Percentiles rank a stretch among this genome's conserved stretches.
Conservation (phyloP, 164 flowering plant species). For the Vitis vinifera region ASM3070453v1 NC_081808.1:932001-932500, state of each 20-base stretch:
- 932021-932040: neutral
- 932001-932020: conserved; percentile 24
- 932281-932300: no score
- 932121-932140: no score
- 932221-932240: conserved; percentile 21
- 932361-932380: no score
- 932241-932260: no score
- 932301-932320: no score
- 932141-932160: neutral
- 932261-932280: no score
- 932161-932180: neutral
- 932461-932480: no score
- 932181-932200: neutral
- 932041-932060: conserved; percentile 26
- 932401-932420: no score
- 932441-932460: no score
- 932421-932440: no score
- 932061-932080: conserved; percentile 28
- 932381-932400: no score
- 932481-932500: no score
- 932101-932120: neutral
- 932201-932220: neutral
- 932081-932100: neutral
- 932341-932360: neutral
- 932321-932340: conserved; percentile 9